These are phyloP conservation scores for Globisporangium nagaii DNA, from an alignment of 352 stramenopile genomes.

Conservation along the genomic window DNA sequence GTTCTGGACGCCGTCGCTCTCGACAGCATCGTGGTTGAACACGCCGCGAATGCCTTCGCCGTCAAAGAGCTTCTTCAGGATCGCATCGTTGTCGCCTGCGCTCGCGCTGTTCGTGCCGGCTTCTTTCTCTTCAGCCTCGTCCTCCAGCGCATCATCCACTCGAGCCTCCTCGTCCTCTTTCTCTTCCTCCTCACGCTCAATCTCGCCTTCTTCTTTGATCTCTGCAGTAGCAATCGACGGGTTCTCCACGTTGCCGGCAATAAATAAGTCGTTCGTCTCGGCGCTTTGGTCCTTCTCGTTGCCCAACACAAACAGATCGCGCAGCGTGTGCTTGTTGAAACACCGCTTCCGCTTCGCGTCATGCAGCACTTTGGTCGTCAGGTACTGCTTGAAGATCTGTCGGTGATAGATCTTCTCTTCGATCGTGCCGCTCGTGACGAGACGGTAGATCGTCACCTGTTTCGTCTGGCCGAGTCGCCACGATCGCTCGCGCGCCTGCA, in stretches of 20 bases:
- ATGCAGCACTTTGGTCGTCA: conserved; percentile 96
- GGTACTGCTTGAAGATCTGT: conserved; percentile 99
- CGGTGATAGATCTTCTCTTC: conserved; percentile 99
- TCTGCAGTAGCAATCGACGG: conserved; percentile 15
- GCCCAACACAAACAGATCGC: conserved; percentile 93
- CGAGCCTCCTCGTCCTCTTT: conserved; percentile 28
- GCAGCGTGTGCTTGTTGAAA: conserved; percentile 95
- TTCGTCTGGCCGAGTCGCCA: conserved; percentile 92
- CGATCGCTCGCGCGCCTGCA: conserved; percentile 95
- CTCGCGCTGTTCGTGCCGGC: conserved; percentile 2
- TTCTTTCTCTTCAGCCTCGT: neutral
- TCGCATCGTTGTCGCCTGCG: conserved; percentile 75
- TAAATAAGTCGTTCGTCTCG: conserved; percentile 92
- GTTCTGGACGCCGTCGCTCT: conserved; percentile 80
- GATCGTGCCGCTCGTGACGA: conserved; percentile 97
- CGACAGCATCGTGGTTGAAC: conserved; percentile 95
- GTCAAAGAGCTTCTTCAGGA: conserved; percentile 89
- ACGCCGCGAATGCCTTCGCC: conserved; percentile 88
- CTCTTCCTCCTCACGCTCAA: neutral
- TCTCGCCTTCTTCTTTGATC: conserved; percentile 4
- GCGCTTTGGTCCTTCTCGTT: conserved; percentile 56
- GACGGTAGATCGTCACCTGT: conserved; percentile 80
- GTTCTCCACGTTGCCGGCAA: conserved; percentile 78
- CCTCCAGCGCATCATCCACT: conserved; percentile 3
- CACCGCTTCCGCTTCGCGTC: conserved; percentile 95